Conservation (phyloP, 1,284 basidiomycete genomes). For the Neotropicomus parvogracilis region DNA sequence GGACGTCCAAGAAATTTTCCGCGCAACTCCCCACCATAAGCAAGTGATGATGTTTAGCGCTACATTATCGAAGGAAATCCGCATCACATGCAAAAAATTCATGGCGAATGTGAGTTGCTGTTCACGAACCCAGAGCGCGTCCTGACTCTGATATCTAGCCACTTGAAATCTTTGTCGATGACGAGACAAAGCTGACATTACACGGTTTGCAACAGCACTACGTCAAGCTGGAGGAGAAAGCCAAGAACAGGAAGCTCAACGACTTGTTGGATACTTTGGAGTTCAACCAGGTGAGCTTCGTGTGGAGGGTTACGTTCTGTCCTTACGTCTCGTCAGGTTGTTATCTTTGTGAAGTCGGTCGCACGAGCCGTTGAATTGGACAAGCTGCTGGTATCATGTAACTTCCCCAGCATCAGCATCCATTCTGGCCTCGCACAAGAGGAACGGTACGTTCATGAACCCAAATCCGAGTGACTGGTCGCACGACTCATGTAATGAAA, state of each 20-base stretch:
- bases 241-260: constrained; percentile 98
- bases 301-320: not conserved
- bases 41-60: constrained; percentile 99
- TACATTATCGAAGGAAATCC: constrained; percentile 95
- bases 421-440: constrained; percentile 94
- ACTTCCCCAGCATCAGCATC: constrained; percentile 97
- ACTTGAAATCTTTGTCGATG: constrained; percentile 98
- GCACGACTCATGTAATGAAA: constrained; percentile 9
- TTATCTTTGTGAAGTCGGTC: constrained; percentile 99
- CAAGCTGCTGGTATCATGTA: constrained; percentile 94
- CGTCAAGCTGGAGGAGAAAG: constrained; percentile 91
- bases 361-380: constrained; percentile 95
- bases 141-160: constrained; percentile 55
- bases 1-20: constrained; percentile 99
- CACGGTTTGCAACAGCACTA: constrained; percentile 99
- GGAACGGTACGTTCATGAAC: constrained; percentile 70
- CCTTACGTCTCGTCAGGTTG: constrained; percentile 60
- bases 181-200: constrained; percentile 97
- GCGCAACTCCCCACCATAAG: constrained; percentile 99
- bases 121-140: not conserved
- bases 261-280: constrained; percentile 95
- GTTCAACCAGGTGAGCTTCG: constrained; percentile 85
- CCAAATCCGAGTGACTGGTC: accelerated
- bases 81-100: constrained; percentile 98
- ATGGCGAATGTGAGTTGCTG: constrained; percentile 88